A percentile compares a stretch with the other conserved stretches of the same genome.
phyloP scores from a whole-genome alignment of 306 rosid species.

The Ziziphus jujuba region DNA sequence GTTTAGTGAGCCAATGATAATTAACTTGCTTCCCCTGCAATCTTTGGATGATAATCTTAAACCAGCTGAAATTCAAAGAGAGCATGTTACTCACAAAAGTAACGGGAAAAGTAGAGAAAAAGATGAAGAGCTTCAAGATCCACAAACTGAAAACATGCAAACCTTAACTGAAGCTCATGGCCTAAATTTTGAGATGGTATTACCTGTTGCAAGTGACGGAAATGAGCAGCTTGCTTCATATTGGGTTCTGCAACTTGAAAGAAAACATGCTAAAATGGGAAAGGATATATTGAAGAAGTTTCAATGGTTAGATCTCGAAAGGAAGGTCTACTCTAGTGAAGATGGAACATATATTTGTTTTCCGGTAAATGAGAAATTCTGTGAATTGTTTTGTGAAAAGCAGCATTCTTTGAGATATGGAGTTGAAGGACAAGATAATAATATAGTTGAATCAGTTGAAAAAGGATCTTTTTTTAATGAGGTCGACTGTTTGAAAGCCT shows the following conservation, averaged over 20 bases:
- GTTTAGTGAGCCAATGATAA: slow-evolving; percentile 83
- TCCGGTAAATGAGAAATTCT: slow-evolving; percentile 59
- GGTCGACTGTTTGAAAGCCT: slow-evolving; percentile 47
- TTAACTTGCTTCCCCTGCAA: slow-evolving; percentile 49
- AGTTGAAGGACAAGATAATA: slow-evolving; percentile 37
- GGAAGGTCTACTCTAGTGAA: slow-evolving; percentile 66
- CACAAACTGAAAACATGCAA: slow-evolving; percentile 25
- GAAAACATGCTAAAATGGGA: slow-evolving; percentile 69
- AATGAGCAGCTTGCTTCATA: slow-evolving; percentile 33
- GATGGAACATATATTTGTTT: slow-evolving; percentile 67
- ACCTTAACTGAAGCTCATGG: slow-evolving; percentile 37
- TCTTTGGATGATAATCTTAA: slow-evolving; percentile 33
- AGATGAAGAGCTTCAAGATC: slow-evolving; percentile 26
- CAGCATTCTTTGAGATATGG: slow-evolving; percentile 35
- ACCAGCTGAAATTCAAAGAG: slow-evolving; percentile 28
- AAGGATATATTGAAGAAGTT: slow-evolving; percentile 86
- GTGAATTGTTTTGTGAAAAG: slow-evolving; percentile 39
- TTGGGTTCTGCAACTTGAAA: slow-evolving; percentile 68
- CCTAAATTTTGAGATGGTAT: slow-evolving; percentile 29
- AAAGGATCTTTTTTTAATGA: slow-evolving; percentile 35
- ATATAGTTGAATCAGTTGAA: slow-evolving; percentile 31
- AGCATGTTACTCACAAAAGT: slow-evolving; percentile 22
- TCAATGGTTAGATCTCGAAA: slow-evolving; percentile 81
- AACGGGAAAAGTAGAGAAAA: slow-evolving; percentile 30
- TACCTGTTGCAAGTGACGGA: slow-evolving; percentile 27